Conservation (phyloP, 257 asterid species). For the Solanum piurae region DNA sequence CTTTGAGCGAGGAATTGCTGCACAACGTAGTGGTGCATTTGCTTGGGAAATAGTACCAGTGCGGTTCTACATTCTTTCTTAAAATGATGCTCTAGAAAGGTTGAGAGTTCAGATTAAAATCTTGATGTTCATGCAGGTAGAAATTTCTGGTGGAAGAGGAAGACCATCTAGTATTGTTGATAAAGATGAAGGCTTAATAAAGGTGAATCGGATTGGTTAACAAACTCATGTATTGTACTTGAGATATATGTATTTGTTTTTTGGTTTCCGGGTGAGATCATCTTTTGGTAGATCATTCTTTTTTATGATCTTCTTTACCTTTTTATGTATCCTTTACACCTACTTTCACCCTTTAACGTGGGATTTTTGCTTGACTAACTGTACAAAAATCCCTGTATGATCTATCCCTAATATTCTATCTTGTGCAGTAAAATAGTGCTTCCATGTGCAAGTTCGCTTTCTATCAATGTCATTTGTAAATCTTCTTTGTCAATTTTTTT, state of each 20-base stretch:
- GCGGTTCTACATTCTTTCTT: slow-evolving; percentile 9
- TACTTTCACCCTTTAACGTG: not conserved
- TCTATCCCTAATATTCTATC: not conserved
- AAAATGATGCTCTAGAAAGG: not conserved
- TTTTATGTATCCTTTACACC: not conserved
- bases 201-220: slow-evolving; percentile 32
- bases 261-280: too few relatives aligned
- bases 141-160: slow-evolving; percentile 65
- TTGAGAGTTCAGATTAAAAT: not conserved
- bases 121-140: slow-evolving; percentile 39
- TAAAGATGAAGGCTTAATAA: slow-evolving; percentile 71
- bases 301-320: not conserved
- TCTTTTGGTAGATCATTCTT: too few relatives aligned
- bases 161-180: slow-evolving; percentile 43
- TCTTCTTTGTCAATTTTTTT: not conserved
- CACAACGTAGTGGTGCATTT: slow-evolving; percentile 68
- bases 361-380: not conserved
- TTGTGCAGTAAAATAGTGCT: not conserved
- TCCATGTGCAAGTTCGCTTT: not conserved
- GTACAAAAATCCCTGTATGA: not conserved
- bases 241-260: too few relatives aligned
- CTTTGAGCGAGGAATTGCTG: slow-evolving; percentile 81
- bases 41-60: slow-evolving; percentile 92
- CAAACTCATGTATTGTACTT: not conserved
- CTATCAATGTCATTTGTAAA: not conserved